These are phyloP conservation scores for Pezicula carpinea DNA, from an alignment of 2,329 filamentous ascomycete species.

Conservation along the genomic window DNA sequence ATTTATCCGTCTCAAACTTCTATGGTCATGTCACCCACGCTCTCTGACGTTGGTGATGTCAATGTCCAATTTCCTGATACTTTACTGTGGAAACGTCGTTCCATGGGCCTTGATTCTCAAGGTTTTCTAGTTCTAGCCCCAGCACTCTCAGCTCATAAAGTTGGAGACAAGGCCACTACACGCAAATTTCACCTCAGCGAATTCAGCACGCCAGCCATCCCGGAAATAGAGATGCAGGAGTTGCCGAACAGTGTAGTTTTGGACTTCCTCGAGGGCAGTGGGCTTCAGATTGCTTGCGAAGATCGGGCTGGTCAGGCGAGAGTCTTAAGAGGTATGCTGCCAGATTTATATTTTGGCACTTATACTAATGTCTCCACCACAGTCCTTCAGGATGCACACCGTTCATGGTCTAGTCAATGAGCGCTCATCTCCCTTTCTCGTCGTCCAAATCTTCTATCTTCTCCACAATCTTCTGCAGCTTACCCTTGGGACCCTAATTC, in stretches of 20 bases:
- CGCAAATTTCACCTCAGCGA: constrained; percentile 85
- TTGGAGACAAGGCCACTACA: constrained; percentile 42
- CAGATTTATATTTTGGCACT: not conserved
- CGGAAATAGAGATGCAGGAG: constrained; percentile 89
- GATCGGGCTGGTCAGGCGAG: constrained; percentile 53
- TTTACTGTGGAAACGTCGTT: constrained; percentile 91
- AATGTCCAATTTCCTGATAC: constrained; percentile 98
- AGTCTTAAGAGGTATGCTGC: constrained; percentile 38
- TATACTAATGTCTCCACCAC: constrained; percentile 7
- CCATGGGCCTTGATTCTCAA: constrained; percentile 76
- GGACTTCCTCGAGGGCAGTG: constrained; percentile 57
- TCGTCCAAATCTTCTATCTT: not conserved
- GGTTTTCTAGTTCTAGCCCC: constrained; percentile 79
- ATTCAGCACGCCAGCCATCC: constrained; percentile 73
- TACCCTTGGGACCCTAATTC: not conserved
- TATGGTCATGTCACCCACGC: constrained; percentile 30
- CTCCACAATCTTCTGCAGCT: not conserved
- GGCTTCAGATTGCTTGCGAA: constrained; percentile 61
- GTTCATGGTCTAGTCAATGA: constrained; percentile 21
- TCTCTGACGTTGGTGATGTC: constrained; percentile 60
- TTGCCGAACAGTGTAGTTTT: constrained; percentile 76
- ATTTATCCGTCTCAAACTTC: constrained; percentile 14
- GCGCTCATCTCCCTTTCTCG: not conserved
- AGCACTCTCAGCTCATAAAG: constrained; percentile 48
- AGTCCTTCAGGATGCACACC: constrained; percentile 25